Evolutionary conservation across 2,329 filamentous ascomycete species (phyloP).

Genomic region (Fusarium keratoplasticum): DNA sequence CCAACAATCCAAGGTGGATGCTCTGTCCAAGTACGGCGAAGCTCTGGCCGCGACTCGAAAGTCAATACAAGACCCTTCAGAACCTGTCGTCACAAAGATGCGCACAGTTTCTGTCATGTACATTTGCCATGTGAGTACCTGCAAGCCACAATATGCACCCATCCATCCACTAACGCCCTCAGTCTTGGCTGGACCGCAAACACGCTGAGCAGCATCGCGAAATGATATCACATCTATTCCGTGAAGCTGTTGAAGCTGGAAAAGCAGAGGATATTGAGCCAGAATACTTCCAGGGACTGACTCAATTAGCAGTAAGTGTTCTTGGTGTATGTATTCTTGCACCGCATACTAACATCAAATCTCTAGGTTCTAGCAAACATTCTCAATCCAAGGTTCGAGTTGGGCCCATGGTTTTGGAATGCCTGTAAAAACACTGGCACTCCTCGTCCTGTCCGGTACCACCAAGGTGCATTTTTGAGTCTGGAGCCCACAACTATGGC

Average conservation of each 20-base stretch:
- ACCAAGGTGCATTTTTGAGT: conserved; percentile 27
- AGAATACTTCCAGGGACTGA: conserved; percentile 28
- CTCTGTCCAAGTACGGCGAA: conserved; percentile 24
- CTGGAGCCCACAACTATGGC: conserved; percentile 28
- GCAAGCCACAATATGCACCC: accelerated
- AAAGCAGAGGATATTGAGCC: conserved; percentile 21
- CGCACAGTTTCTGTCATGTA: conserved; percentile 28
- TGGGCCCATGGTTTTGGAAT: conserved; percentile 41
- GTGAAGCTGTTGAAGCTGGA: conserved; percentile 23
- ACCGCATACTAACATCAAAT: background rate
- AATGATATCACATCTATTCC: conserved; percentile 28
- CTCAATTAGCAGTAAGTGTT: conserved; percentile 30
- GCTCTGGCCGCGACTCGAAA: conserved; percentile 23
- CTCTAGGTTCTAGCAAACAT: conserved; percentile 30
- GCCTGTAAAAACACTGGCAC: conserved; percentile 14
- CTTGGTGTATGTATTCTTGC: accelerated
- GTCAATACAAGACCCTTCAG: conserved; percentile 2
- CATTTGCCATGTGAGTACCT: conserved; percentile 31
- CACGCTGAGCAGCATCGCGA: conserved; percentile 13
- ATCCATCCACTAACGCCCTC: background rate
- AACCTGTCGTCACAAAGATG: conserved; percentile 29
- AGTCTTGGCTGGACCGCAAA: conserved; percentile 37
- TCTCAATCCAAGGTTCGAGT: conserved; percentile 24
- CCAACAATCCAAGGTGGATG: conserved; percentile 14
- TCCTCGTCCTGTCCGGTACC: conserved; percentile 24